These are phyloP conservation scores for Passalora sequoiae DNA, from an alignment of 2,329 filamentous ascomycete genomes.

Conservation along the genomic window DNA sequence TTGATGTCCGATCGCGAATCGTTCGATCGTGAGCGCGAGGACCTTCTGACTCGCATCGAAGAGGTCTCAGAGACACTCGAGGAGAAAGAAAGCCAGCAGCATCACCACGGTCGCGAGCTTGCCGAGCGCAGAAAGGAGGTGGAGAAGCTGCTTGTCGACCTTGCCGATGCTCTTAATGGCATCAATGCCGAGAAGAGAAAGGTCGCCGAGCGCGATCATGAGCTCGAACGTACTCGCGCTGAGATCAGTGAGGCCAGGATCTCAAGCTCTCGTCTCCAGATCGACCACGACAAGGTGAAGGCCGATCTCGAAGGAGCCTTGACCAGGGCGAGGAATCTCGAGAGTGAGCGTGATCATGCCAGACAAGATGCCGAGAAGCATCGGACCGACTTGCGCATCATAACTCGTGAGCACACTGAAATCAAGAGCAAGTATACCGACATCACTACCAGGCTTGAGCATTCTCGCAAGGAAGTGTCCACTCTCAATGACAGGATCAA, in stretches of 20 bases:
- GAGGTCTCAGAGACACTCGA: conserved; percentile 28
- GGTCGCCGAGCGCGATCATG: conserved; percentile 27
- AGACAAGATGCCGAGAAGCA: conserved; percentile 27
- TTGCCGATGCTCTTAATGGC: conserved; percentile 23
- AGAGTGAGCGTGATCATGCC: conserved; percentile 27
- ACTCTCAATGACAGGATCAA: conserved; percentile 26
- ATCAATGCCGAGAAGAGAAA: conserved; percentile 26
- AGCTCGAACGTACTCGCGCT: conserved; percentile 24
- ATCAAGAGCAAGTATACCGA: conserved; percentile 25
- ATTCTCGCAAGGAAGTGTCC: conserved; percentile 25
- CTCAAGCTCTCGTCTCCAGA: conserved; percentile 19
- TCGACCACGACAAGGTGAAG: conserved; percentile 26
- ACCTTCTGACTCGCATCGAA: conserved; percentile 27
- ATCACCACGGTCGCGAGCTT: conserved; percentile 24
- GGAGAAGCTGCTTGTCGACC: conserved; percentile 31
- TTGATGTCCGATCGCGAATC: conserved; percentile 30
- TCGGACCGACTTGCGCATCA: conserved; percentile 24
- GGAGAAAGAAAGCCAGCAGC: conserved; percentile 23
- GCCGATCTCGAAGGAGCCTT: conserved; percentile 24
- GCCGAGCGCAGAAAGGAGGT: conserved; percentile 28
- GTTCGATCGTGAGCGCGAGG: conserved; percentile 28
- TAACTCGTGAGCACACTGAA: conserved; percentile 29
- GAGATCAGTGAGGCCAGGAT: conserved; percentile 26
- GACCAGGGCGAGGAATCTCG: conserved; percentile 19
- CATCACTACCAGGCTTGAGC: conserved; percentile 23